Evolutionary conservation across 768 basidiomycete species (phyloP).

Genomic region (Fomitopsis pulvina): DNA sequence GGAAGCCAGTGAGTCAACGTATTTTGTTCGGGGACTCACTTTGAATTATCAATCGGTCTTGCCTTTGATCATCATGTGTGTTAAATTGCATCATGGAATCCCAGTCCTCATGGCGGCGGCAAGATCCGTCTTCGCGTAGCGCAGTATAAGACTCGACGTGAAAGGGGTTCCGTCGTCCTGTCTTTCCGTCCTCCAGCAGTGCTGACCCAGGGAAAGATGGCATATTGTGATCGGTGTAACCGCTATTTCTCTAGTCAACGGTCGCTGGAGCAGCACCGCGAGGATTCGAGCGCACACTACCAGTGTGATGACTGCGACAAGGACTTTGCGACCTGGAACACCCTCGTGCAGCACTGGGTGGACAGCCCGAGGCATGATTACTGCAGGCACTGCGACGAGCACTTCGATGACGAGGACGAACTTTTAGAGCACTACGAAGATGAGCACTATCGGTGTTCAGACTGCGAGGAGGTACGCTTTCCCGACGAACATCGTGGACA

Average conservation of each 20-base stretch:
- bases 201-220: too few species aligned
- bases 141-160: too few species aligned
- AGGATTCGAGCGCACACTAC: conserved; percentile 30
- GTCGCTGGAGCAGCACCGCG: conserved; percentile 21
- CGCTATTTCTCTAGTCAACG: conserved; percentile 14
- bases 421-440: conserved; percentile 36
- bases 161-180: too few species aligned
- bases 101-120: too few species aligned
- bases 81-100: too few species aligned
- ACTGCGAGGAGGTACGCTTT: conserved; percentile 26
- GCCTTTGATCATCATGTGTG: too few species aligned
- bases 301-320: conserved; percentile 37
- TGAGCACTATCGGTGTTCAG: conserved; percentile 32
- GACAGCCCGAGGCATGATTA: conserved; percentile 43
- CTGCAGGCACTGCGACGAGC: conserved; percentile 45
- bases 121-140: too few species aligned
- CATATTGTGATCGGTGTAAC: conserved; percentile 22
- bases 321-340: conserved; percentile 36
- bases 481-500: neutral
- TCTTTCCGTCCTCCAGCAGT: too few species aligned
- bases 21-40: too few species aligned
- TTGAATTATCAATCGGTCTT: too few species aligned
- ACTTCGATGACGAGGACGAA: conserved; percentile 29
- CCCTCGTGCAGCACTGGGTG: conserved; percentile 44
- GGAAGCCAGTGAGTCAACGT: too few species aligned